These are phyloP conservation scores for Drosera spatulata DNA, from an alignment of 179 eudicot species.

Conservation along the genomic window DNA sequence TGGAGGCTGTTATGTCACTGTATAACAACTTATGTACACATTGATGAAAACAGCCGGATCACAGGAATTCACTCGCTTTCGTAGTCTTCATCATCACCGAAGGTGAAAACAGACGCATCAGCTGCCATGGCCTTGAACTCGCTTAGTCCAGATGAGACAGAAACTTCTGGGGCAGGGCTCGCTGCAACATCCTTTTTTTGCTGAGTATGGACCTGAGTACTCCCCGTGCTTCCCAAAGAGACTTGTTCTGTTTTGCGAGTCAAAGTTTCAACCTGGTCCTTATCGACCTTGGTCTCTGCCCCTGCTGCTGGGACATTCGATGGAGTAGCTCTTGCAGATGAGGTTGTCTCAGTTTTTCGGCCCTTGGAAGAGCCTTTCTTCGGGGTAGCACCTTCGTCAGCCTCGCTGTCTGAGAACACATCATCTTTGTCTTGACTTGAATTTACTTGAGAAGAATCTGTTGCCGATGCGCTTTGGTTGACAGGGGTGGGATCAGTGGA, in stretches of 20 bases:
- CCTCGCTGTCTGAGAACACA: conserved; percentile 77
- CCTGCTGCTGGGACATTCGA: conserved; percentile 5
- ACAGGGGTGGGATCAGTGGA: conserved; percentile 20
- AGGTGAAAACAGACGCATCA: conserved; percentile 90
- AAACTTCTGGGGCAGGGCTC: conserved; percentile 12
- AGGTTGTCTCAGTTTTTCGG: conserved; percentile 8
- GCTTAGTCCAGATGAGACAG: conserved; percentile 47
- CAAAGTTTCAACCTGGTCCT: conserved; percentile 33
- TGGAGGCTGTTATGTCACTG: background rate
- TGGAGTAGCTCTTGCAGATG: conserved; percentile 10
- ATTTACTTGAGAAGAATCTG: conserved; percentile 23
- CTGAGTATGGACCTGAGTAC: conserved; percentile 15
- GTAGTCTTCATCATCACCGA: conserved; percentile 90
- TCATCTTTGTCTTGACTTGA: conserved; percentile 57
- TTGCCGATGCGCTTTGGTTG: conserved; percentile 16
- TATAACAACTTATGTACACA: conserved; percentile 28
- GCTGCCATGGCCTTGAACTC: conserved; percentile 97
- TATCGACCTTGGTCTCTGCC: conserved; percentile 20
- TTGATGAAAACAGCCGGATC: conserved; percentile 4
- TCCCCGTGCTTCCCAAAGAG: conserved; percentile 28
- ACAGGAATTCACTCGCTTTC: conserved; percentile 48
- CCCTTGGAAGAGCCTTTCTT: conserved; percentile 23
- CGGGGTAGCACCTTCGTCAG: conserved; percentile 24
- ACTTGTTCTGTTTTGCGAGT: conserved; percentile 39
- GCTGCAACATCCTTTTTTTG: conserved; percentile 12